Conservation (phyloP, 2,329 filamentous ascomycete genomes). For the Penicillium corylophilum region DNA sequence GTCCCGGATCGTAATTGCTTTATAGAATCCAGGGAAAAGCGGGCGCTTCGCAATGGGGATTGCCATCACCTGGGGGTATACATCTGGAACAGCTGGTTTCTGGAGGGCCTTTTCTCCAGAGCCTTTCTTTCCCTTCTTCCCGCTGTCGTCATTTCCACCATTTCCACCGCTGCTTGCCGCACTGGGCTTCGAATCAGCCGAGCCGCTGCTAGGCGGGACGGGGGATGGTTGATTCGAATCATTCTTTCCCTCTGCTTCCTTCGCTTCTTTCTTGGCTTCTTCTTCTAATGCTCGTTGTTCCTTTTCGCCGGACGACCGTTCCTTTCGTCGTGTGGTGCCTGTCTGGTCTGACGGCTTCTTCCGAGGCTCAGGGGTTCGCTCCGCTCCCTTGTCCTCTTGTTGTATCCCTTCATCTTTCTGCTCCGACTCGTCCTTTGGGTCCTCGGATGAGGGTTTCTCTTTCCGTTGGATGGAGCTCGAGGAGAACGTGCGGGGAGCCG, state of each 20-base stretch:
- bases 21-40: slow-evolving; percentile 97
- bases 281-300: slow-evolving; percentile 37
- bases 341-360: slow-evolving; percentile 40
- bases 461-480: slow-evolving; percentile 52
- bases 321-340: slow-evolving; percentile 40
- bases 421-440: slow-evolving; percentile 32
- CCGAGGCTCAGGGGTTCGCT: slow-evolving; percentile 47
- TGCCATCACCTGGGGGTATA: slow-evolving; percentile 96
- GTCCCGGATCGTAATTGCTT: slow-evolving; percentile 94
- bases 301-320: slow-evolving; percentile 39
- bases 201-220: slow-evolving; percentile 37
- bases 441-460: slow-evolving; percentile 54
- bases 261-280: slow-evolving; percentile 43
- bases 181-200: slow-evolving; percentile 51
- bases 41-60: slow-evolving; percentile 93
- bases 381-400: slow-evolving; percentile 40
- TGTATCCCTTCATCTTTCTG: slow-evolving; percentile 26
- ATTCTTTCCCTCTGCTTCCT: slow-evolving; percentile 45
- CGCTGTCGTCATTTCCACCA: slow-evolving; percentile 59
- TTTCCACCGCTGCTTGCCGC: slow-evolving; percentile 52
- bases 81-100: slow-evolving; percentile 86
- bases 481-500: slow-evolving; percentile 43
- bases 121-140: slow-evolving; percentile 68
- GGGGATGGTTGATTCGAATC: slow-evolving; percentile 49
- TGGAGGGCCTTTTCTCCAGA: slow-evolving; percentile 72